Conservation (phyloP, 1,139 yeast species). For the Saccharomyces pastorianus region DNA sequence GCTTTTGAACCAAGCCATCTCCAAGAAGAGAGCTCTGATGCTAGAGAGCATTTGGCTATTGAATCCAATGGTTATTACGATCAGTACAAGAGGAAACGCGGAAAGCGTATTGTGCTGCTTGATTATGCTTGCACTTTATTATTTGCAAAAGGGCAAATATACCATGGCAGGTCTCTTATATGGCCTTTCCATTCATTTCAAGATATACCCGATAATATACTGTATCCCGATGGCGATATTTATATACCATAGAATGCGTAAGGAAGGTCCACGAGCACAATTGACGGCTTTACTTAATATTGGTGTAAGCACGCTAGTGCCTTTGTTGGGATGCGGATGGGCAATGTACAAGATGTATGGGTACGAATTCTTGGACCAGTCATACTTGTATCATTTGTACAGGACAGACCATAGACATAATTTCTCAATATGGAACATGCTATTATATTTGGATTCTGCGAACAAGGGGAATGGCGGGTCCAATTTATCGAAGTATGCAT, state of each 20-base stretch:
- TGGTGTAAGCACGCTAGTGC: constrained; percentile 33
- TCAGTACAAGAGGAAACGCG: constrained; percentile 87
- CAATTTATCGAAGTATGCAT: constrained; percentile 46
- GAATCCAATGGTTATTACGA: constrained; percentile 92
- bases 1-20: constrained; percentile 32
- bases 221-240: constrained; percentile 40
- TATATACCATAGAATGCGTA: constrained; percentile 4
- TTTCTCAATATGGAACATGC: constrained; percentile 77
- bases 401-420: constrained; percentile 92
- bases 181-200: constrained; percentile 82
- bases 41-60: constrained; percentile 66
- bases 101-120: constrained; percentile 82
- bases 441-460: constrained; percentile 60
- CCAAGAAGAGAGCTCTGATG: constrained; percentile 31
- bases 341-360: constrained; percentile 65
- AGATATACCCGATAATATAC: constrained; percentile 84
- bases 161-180: constrained; percentile 53
- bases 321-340: constrained; percentile 27
- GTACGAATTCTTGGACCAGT: constrained; percentile 62
- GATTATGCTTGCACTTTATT: constrained; percentile 53
- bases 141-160: constrained; percentile 33
- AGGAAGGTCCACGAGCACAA: not conserved
- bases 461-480: constrained; percentile 10
- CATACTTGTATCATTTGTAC: constrained; percentile 75
- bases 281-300: constrained; percentile 11